Percentiles rank a stretch among this genome's conserved stretches.
Conservation (phyloP, 225 moss, liverwort and hornwort species). For the Thuidium tamariscinum region DNA sequence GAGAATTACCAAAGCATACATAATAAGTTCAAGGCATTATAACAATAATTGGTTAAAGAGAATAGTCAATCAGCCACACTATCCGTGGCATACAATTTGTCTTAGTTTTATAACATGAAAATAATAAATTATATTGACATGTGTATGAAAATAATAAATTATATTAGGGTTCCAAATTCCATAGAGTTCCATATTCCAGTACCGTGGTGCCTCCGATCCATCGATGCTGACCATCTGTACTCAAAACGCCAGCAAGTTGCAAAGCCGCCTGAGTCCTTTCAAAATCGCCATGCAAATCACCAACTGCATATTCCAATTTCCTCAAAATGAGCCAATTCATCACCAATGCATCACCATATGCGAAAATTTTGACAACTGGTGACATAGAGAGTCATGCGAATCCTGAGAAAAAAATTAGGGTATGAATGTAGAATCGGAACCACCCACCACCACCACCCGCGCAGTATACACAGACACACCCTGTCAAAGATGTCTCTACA, state of each 20-base stretch:
- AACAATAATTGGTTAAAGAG: neutral
- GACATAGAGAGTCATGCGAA: neutral
- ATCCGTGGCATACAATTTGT: neutral
- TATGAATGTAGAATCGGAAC: neutral
- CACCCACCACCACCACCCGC: neutral
- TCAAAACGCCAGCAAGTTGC: constrained; percentile 77
- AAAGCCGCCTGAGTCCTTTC: constrained; percentile 64
- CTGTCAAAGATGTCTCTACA: neutral
- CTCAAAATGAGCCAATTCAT: neutral
- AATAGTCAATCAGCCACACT: neutral
- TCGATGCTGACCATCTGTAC: constrained; percentile 62
- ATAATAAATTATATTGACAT: no score
- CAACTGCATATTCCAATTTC: constrained; percentile 35
- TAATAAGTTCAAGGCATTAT: neutral
- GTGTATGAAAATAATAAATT: neutral
- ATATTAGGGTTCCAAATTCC: neutral
- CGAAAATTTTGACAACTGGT: neutral
- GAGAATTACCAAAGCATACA: neutral
- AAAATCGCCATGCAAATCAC: constrained; percentile 89
- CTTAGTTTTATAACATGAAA: neutral
- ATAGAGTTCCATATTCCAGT: neutral
- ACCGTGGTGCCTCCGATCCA: constrained; percentile 85
- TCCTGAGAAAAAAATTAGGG: neutral
- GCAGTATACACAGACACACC: neutral
- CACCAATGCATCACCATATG: neutral